phyloP scores from a whole-genome alignment of 2,329 filamentous ascomycete genomes.

The Triangularia setosa region DNA sequence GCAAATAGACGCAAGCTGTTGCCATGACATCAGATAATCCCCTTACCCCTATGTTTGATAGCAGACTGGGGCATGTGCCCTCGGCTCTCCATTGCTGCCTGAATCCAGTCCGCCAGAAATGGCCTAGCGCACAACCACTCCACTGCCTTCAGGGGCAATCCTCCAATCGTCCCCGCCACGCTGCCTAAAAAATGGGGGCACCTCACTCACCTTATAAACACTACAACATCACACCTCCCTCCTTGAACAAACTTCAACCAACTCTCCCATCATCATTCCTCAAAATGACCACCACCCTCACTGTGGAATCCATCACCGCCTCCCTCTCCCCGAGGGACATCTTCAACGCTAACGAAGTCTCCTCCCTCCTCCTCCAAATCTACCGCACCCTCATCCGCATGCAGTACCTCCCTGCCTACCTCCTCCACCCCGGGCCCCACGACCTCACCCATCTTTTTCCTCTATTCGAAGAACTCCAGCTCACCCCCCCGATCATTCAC shows the following conservation, averaged over 20 bases:
- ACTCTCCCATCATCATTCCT: not conserved
- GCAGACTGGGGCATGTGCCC: not conserved
- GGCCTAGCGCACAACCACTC: not conserved
- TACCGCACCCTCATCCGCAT: slow-evolving; percentile 29
- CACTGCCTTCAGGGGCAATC: not conserved
- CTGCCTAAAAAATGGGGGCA: not conserved
- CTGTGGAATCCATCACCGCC: not conserved
- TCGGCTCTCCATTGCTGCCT: not conserved
- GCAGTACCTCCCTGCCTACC: slow-evolving; percentile 25
- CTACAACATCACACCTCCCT: not conserved
- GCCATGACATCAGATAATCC: not conserved
- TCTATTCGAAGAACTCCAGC: slow-evolving; percentile 13
- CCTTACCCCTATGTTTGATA: not conserved
- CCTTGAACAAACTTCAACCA: not conserved
- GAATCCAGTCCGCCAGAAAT: not conserved
- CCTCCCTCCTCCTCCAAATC: slow-evolving; percentile 29
- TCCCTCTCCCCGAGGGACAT: not conserved
- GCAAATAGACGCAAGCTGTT: not conserved
- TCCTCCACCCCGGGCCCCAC: slow-evolving; percentile 24
- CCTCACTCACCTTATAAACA: not conserved
- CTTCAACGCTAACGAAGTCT: slow-evolving; percentile 27
- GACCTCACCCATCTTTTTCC: slow-evolving; percentile 19
- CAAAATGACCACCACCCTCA: not conserved
- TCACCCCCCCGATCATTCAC: slow-evolving; percentile 26
- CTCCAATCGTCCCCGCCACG: not conserved